Base-by-base conservation (phyloP, 257 asterid species). In the Salvia miltiorrhiza region DNA sequence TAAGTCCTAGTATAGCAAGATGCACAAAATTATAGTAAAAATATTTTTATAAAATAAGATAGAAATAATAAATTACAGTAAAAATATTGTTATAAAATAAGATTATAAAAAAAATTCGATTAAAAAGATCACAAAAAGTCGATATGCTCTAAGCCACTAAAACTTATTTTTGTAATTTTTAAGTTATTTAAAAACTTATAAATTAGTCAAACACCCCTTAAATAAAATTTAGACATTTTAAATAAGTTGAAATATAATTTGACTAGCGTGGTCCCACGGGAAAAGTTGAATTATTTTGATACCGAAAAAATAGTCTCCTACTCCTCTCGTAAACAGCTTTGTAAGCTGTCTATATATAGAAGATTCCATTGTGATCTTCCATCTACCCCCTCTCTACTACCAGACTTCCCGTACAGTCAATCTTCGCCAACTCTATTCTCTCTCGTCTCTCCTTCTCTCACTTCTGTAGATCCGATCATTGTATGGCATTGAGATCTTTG, bases 401-500 rank as follows among this genome's bases (percentile, higher is more conserved):
- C 40, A n/a, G 21, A 56, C 14, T 28, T 56, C 14, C 23, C 63
- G 41, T 56, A 56, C 63, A 53, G 59, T 21, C 35, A 19, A 20
- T 53, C 59, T 23, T 23, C 59, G 33, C 35, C 56, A 23, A 11
- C 14, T 50, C 30, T 20, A n/a, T 21, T 4, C 23, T 5, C 3
- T 23, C 14, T 52, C 7, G 5, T 2, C 52, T 5, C 21, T n/a
- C 21, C 3, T 13, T 58, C 19, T 70, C 63, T 60, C 19, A 60
- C 48, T 23, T 21, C 59, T 2, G 14, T 30, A 53, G 39, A 23
- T 53, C 32, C 0, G 57, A 19, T 64, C 66, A 44, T 82, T 92
- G 97, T 73, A 92, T 92, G 97, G 97, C 95, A 87, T 79, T 82
- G 59, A 80, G 84, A 74, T 78, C 88, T 76, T 63, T 92, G 82